phyloP scores from a whole-genome alignment of 129 eudicot genomes.

The Helianthus tuberosus region DNA sequence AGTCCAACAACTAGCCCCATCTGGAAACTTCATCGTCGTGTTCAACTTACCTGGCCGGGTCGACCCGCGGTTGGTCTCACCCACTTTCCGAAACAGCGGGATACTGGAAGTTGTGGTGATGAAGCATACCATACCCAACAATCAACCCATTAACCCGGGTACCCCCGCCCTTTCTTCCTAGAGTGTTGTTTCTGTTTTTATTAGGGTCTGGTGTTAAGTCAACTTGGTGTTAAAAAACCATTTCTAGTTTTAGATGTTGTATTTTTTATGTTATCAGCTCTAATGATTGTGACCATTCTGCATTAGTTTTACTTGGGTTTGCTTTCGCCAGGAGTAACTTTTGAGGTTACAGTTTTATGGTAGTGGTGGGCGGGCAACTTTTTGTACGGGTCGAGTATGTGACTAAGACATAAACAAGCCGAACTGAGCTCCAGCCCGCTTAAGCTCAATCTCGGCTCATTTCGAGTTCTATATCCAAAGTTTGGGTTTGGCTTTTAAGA shows the following conservation, averaged over 20 bases:
- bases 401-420: not conserved
- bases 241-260: constrained; percentile 22
- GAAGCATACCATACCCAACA: constrained; percentile 43
- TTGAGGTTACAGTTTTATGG: not conserved
- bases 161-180: constrained; percentile 28
- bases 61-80: constrained; percentile 55
- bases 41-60: constrained; percentile 76
- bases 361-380: not conserved
- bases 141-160: constrained; percentile 28
- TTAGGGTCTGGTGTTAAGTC: constrained; percentile 15
- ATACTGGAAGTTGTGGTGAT: constrained; percentile 61
- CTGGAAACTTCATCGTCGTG: constrained; percentile 58
- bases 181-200: constrained; percentile 21
- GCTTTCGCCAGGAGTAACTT: constrained; percentile 3
- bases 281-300: constrained; percentile 17
- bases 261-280: constrained; percentile 9
- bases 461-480: not conserved
- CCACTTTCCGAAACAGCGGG: constrained; percentile 47
- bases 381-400: not conserved
- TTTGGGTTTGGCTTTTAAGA: not conserved
- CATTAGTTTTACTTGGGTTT: constrained; percentile 19
- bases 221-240: constrained; percentile 4
- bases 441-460: no score
- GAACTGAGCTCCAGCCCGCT: not conserved
- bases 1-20: constrained; percentile 53